Base-by-base conservation (phyloP, 495 filamentous ascomycete species). In the Xanthoparmelia taractica region DNA sequence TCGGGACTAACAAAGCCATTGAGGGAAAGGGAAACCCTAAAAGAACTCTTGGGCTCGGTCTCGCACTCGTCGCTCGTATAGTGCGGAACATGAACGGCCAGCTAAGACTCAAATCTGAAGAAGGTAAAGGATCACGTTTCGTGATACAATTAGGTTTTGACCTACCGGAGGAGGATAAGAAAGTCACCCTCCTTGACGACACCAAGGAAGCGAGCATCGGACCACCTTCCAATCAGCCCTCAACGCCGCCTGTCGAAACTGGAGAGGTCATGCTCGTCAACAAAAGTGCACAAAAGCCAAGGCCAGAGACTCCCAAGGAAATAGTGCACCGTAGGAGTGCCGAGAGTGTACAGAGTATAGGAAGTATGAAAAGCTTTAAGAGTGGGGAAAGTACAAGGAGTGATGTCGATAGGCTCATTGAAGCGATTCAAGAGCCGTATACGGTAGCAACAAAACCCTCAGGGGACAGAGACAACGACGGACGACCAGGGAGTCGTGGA, bases 31-130 rank as follows among this genome's bases (percentile, higher is more conserved):
- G 63, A n/a, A 64, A 70, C 50, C 67, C 62, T 31, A 80, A 73
- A 63, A 70, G 70, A 59, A 81, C 85, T 1, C 72, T 97, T 4
- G 93, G 93, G 0, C 78, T 97, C 7, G 93, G 92, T 1, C 80
- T 97, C 33, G 93, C 93, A 2, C 77, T 95, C 17, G 92, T 96
- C 4, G 88, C 93, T 47, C 80, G 92, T 29, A 90, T 90, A 54
- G 78, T 96, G 27, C 82, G 84, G n/a, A 96, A 89, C 68, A 92
- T 96, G 87, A 85, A 93, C 60, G 93, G 93, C 0, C 93, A 96
- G 64, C 73, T 97, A 25, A 83, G 89, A 29, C 77, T 97, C 8
- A 95, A 92, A 66, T 96, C 92, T 0, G 91, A 96, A 71, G 82
- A 87, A 71, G 89, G 90, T 0, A 89, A 88, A 68, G 93, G 93